Evolutionary conservation across 2,329 filamentous ascomycete species (phyloP).

Genomic region (Pezicula rhizophila): DNA sequence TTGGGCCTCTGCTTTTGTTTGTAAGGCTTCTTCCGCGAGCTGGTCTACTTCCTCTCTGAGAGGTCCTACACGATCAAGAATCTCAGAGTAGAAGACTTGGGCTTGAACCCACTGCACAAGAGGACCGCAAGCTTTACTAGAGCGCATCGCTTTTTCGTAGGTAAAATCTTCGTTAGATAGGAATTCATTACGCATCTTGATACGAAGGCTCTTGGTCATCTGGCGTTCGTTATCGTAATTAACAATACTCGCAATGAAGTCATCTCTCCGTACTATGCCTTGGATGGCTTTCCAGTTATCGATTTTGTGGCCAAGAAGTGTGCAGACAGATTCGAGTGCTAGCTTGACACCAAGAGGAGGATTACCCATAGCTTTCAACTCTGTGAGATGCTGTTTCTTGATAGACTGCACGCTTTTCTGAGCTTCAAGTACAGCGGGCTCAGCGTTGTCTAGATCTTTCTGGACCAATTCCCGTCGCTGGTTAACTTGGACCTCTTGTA

Average conservation of each 20-base stretch:
- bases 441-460: conserved; percentile 80
- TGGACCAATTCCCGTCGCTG: conserved; percentile 77
- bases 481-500: conserved; percentile 84
- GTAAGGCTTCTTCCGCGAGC: conserved; percentile 80
- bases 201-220: conserved; percentile 78
- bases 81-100: conserved; percentile 97
- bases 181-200: conserved; percentile 90
- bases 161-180: conserved; percentile 92
- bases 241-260: conserved; percentile 97
- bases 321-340: conserved; percentile 93
- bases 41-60: conserved; percentile 82
- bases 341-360: conserved; percentile 87
- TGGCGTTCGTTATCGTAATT: conserved; percentile 93
- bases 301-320: conserved; percentile 83
- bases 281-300: conserved; percentile 89
- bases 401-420: conserved; percentile 98
- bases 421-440: conserved; percentile 87
- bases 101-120: conserved; percentile 96
- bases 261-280: conserved; percentile 80
- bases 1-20: conserved; percentile 90
- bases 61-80: conserved; percentile 88
- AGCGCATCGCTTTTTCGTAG: conserved; percentile 91
- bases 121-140: conserved; percentile 93
- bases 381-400: conserved; percentile 92
- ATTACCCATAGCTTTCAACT: conserved; percentile 94